Percentiles rank a stretch among this genome's conserved stretches.
These are phyloP conservation scores for Phytophthora agathidicida DNA, from an alignment of 352 stramenopile species.

Conservation along the genomic window DNA sequence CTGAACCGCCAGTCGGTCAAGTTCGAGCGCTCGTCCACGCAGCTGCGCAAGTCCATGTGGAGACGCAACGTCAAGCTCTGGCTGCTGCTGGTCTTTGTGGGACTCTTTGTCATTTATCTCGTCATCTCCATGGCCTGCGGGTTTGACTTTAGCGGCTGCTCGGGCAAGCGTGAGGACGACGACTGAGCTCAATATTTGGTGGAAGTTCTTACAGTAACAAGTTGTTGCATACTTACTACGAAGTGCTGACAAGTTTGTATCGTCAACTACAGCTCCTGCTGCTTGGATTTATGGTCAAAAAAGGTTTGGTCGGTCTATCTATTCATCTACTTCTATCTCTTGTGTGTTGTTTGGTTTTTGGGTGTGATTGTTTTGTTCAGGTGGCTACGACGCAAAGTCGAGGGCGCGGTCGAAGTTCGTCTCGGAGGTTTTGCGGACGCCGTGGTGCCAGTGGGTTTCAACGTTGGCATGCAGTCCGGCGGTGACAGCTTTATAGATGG, in stretches of 20 bases:
- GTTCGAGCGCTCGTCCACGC: conserved; percentile 93
- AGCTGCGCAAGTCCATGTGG: conserved; percentile 90
- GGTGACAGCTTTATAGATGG: conserved; percentile 71
- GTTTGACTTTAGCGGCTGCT: conserved; percentile 84
- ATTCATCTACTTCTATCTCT: conserved; percentile 34
- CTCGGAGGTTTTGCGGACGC: conserved; percentile 69
- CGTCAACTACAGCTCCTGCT: background rate
- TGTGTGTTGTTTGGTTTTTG: conserved; percentile 1
- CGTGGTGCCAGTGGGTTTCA: conserved; percentile 74
- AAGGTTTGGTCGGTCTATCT: conserved; percentile 25
- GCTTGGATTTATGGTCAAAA: conserved; percentile 5
- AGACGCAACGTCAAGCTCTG: conserved; percentile 90
- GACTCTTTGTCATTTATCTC: conserved; percentile 87
- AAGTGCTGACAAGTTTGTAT: conserved; percentile 3
- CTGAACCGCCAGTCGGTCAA: conserved; percentile 97
- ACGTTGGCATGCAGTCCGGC: conserved; percentile 67
- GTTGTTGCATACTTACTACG: background rate
- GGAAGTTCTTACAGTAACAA: conserved; percentile 3
- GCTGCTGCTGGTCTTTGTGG: conserved; percentile 74
- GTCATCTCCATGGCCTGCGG: conserved; percentile 89
- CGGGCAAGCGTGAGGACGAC: conserved; percentile 54
- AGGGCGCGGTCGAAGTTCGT: conserved; percentile 77
- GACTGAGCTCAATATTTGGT: conserved; percentile 28
- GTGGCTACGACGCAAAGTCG: conserved; percentile 62
- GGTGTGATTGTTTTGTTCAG: too few relatives aligned